Conservation (phyloP, 2,329 filamentous ascomycete genomes). For the Fusarium setosum region DNA sequence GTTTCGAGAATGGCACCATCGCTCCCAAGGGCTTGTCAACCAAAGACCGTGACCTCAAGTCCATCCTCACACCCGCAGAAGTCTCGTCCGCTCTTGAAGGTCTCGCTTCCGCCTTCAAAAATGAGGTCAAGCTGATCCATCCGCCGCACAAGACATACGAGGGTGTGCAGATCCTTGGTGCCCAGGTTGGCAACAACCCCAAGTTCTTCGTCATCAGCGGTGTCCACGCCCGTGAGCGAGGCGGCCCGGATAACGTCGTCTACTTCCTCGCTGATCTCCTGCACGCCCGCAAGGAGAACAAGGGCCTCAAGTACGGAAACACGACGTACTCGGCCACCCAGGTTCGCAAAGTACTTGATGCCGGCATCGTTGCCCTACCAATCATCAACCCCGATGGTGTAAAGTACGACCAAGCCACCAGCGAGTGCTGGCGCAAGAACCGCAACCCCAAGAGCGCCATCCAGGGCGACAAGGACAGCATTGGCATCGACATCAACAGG, state of each 20-base stretch:
- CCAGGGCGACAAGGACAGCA: slow-evolving; percentile 42
- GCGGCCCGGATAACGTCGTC: slow-evolving; percentile 65
- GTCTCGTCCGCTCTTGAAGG: slow-evolving; percentile 56
- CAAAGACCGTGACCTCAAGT: slow-evolving; percentile 51
- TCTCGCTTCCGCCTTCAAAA: slow-evolving; percentile 52
- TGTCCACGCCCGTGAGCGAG: slow-evolving; percentile 69
- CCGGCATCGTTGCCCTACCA: slow-evolving; percentile 65
- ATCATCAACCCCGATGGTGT: slow-evolving; percentile 67
- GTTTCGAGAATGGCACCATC: slow-evolving; percentile 53
- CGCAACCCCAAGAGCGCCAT: slow-evolving; percentile 57
- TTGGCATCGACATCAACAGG: slow-evolving; percentile 66
- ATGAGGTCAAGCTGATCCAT: slow-evolving; percentile 53
- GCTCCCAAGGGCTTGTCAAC: slow-evolving; percentile 47
- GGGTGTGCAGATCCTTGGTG: slow-evolving; percentile 52
- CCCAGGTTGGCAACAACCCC: slow-evolving; percentile 58
- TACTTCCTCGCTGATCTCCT: slow-evolving; percentile 70
- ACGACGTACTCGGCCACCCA: slow-evolving; percentile 63
- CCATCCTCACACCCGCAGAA: slow-evolving; percentile 59
- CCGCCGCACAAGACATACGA: slow-evolving; percentile 58
- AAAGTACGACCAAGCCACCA: slow-evolving; percentile 60
- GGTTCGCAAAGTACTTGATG: slow-evolving; percentile 61
- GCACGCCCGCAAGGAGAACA: slow-evolving; percentile 59
- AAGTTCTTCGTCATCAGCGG: slow-evolving; percentile 64
- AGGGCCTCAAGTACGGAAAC: slow-evolving; percentile 63
- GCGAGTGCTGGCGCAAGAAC: slow-evolving; percentile 67